Percentiles rank a stretch among this genome's conserved stretches.
Evolutionary conservation across 2,329 filamentous ascomycete species (phyloP).

Genomic region (Alternaria conjuncta): DNA sequence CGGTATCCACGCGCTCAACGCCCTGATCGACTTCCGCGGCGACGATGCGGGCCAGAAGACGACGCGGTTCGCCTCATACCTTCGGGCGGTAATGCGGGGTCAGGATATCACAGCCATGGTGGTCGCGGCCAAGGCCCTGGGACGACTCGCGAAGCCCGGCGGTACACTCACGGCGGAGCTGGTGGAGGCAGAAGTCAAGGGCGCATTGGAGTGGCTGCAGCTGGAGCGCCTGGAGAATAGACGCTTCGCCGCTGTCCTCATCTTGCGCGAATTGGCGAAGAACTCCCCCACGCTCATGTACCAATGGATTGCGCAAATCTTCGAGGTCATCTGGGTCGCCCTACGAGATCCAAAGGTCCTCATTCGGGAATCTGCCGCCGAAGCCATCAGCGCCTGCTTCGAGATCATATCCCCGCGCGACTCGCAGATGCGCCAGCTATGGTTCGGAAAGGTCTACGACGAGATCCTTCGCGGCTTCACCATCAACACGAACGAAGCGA

Average conservation of each 20-base stretch:
- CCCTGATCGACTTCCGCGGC: slow-evolving; percentile 93
- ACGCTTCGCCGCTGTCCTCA: slow-evolving; percentile 89
- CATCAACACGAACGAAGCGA: slow-evolving; percentile 80
- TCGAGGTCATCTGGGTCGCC: slow-evolving; percentile 95
- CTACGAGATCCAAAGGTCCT: slow-evolving; percentile 87
- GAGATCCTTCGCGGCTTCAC: slow-evolving; percentile 80
- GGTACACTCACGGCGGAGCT: slow-evolving; percentile 93
- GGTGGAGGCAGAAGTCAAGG: slow-evolving; percentile 96
- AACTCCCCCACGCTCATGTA: slow-evolving; percentile 97
- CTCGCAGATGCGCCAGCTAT: slow-evolving; percentile 81
- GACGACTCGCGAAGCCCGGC: slow-evolving; percentile 88
- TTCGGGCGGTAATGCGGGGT: slow-evolving; percentile 85
- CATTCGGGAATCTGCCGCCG: slow-evolving; percentile 88
- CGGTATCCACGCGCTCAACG: slow-evolving; percentile 89
- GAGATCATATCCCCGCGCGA: slow-evolving; percentile 95
- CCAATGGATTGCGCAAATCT: slow-evolving; percentile 90
- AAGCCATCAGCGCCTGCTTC: slow-evolving; percentile 94
- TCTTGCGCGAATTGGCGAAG: slow-evolving; percentile 86
- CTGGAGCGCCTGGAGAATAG: slow-evolving; percentile 92
- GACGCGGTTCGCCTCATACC: slow-evolving; percentile 88
- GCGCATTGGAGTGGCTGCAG: slow-evolving; percentile 94
- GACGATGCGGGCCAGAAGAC: slow-evolving; percentile 94
- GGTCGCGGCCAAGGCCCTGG: slow-evolving; percentile 84
- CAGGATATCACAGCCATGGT: slow-evolving; percentile 93
- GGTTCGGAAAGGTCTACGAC: slow-evolving; percentile 90